Evolutionary conservation across 768 basidiomycete genomes (phyloP).

Genomic region (Filobasidium floriforme): DNA sequence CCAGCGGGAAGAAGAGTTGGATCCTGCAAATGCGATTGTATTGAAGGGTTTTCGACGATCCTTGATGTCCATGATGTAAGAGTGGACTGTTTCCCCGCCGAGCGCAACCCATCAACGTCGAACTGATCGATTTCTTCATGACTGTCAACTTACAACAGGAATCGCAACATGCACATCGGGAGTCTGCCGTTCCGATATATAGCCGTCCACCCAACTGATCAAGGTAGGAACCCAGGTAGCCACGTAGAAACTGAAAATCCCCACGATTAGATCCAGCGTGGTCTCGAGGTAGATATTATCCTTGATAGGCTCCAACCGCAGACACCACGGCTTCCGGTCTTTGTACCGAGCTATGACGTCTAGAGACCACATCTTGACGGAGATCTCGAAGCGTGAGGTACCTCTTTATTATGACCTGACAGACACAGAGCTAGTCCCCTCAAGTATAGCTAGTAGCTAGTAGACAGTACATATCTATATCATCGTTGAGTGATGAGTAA

Average conservation of each 20-base stretch:
- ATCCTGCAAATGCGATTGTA: slow-evolving; percentile 15
- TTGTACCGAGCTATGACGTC: not conserved
- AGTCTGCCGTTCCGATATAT: not conserved
- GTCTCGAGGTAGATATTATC: not conserved
- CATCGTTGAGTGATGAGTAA: too few relatives aligned
- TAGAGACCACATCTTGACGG: too few relatives aligned
- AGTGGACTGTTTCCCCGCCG: not conserved
- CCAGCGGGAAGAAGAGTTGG: slow-evolving; percentile 7
- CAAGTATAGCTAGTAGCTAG: too few relatives aligned
- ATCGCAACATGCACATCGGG: not conserved
- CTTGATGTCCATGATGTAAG: not conserved
- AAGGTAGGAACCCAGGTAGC: not conserved
- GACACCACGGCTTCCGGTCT: not conserved
- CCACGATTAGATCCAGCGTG: not conserved
- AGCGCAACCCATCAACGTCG: not conserved
- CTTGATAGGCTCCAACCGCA: not conserved
- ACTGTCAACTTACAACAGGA: not conserved
- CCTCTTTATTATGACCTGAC: too few relatives aligned
- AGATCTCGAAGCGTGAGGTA: too few relatives aligned
- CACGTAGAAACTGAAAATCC: not conserved
- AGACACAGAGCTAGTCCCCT: too few relatives aligned
- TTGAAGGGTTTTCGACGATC: not conserved
- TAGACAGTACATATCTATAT: too few relatives aligned
- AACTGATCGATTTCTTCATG: not conserved
- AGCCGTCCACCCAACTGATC: not conserved